Evolutionary conservation across 768 basidiomycete genomes (phyloP).

Genomic region (Panus rudis): DNA sequence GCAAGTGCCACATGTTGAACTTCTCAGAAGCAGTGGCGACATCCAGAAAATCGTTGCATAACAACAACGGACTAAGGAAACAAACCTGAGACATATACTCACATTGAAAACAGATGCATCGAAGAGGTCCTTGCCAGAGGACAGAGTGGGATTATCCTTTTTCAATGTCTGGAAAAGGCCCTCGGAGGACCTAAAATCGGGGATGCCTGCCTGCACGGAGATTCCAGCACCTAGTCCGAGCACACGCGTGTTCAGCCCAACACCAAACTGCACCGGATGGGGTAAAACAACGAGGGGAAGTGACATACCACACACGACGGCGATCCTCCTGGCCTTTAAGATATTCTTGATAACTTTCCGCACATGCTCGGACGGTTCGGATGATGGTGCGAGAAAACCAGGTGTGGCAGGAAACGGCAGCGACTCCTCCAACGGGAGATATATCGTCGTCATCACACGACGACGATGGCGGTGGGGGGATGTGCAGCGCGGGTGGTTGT

Average conservation of each 20-base stretch:
- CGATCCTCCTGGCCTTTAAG: constrained; percentile 72
- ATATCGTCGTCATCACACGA: constrained; percentile 47
- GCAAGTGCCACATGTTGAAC: neutral
- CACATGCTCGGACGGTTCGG: constrained; percentile 40
- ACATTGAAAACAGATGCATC: constrained; percentile 88
- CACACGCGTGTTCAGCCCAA: too few species aligned
- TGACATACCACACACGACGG: constrained; percentile 77
- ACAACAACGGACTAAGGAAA: neutral
- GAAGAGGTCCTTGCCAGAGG: constrained; percentile 82
- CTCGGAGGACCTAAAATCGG: constrained; percentile 79
- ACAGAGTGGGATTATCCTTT: constrained; percentile 66
- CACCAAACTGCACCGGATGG: neutral
- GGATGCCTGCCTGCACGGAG: constrained; percentile 81
- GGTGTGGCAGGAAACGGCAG: constrained; percentile 44
- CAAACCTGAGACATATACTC: too few species aligned
- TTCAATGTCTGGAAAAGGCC: constrained; percentile 77
- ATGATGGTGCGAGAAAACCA: constrained; percentile 45
- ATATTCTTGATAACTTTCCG: constrained; percentile 56
- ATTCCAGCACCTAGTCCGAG: constrained; percentile 69
- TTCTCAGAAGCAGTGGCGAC: neutral
- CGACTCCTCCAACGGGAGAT: constrained; percentile 49
- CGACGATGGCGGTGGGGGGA: neutral
- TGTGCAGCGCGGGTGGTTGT: neutral
- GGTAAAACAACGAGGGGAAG: neutral
- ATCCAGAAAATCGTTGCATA: neutral